Conservation (phyloP, 1,284 basidiomycete genomes). For the Leccinum holopus region DNA sequence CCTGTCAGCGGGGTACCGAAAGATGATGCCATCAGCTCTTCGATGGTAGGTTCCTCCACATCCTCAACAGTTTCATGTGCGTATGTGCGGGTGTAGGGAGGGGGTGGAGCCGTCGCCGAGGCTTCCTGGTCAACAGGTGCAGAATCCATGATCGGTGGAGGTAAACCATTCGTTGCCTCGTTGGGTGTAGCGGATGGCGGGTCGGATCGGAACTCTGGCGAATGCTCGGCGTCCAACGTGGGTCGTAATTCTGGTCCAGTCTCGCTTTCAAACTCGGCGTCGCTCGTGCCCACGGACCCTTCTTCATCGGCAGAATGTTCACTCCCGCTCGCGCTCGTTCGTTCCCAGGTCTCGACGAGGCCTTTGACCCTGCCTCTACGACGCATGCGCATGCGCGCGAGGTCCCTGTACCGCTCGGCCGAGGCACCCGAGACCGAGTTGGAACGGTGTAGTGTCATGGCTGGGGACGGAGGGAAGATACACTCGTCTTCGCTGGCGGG, state of each 20-base stretch:
- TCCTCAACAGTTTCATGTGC: not conserved
- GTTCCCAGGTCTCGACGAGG: conserved; percentile 33
- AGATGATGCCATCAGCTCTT: conserved; percentile 29
- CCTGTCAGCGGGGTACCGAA: conserved; percentile 21
- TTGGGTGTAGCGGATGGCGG: not conserved
- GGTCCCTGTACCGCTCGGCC: conserved; percentile 32
- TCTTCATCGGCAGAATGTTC: conserved; percentile 26
- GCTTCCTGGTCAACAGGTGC: conserved; percentile 1
- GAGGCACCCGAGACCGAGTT: conserved; percentile 28
- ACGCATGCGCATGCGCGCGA: conserved; percentile 29
- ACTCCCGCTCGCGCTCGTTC: conserved; percentile 26
- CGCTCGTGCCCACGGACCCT: conserved; percentile 19
- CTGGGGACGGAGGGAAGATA: conserved; percentile 17
- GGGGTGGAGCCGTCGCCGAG: conserved; percentile 16
- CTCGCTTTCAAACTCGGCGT: conserved; percentile 27
- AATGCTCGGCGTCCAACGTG: not conserved
- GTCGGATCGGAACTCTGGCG: conserved; percentile 2
- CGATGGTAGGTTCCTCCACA: conserved; percentile 31
- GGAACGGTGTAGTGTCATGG: conserved; percentile 24
- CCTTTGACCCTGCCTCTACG: conserved; percentile 35
- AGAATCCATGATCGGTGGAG: conserved; percentile 2
- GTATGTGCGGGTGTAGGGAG: conserved; percentile 16
- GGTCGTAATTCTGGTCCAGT: conserved; percentile 2
- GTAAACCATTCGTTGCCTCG: not conserved
- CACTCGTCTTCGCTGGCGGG: not conserved